Evolutionary conservation across 108 stramenopile species (phyloP).

Genomic region (Cyclostephanos tholiformis): DNA sequence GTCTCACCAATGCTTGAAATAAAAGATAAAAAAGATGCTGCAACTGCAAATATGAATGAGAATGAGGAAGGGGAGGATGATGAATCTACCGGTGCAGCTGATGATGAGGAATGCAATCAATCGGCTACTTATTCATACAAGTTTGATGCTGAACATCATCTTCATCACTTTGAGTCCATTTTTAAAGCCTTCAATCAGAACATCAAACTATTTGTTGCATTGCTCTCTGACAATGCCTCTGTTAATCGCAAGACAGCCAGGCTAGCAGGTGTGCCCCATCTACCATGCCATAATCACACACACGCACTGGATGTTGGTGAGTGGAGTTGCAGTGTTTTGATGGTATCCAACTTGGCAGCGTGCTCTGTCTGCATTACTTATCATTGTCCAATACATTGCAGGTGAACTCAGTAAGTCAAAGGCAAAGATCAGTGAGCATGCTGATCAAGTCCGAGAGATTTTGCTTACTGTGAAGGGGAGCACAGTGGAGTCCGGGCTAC

Average conservation of each 20-base stretch:
- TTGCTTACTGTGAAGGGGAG: not conserved
- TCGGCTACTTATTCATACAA: not conserved
- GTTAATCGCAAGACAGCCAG: slow-evolving; percentile 3
- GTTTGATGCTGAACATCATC: slow-evolving; percentile 5
- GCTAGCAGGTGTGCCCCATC: not conserved
- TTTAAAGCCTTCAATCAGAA: not conserved
- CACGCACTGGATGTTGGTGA: not conserved
- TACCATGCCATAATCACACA: slow-evolving; percentile 5
- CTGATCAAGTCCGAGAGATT: not conserved
- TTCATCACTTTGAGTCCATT: not conserved
- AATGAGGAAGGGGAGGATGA: not conserved
- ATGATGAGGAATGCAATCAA: not conserved
- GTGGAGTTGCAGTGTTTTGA: not conserved
- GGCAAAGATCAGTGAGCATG: too few species aligned
- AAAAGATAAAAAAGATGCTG: not conserved
- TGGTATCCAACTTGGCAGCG: too few species aligned
- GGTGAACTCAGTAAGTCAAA: too few species aligned
- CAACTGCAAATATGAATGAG: too few species aligned
- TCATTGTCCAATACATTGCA: too few species aligned
- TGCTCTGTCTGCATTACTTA: too few species aligned
- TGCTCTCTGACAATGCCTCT: not conserved
- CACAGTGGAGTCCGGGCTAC: not conserved
- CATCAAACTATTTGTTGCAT: not conserved
- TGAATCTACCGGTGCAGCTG: not conserved
- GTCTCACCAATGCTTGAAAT: not conserved